Evolutionary conservation across 1,284 basidiomycete genomes (phyloP), one percentile per base, ranked within the genome.

Genomic region (Athelia sp.): DNA sequence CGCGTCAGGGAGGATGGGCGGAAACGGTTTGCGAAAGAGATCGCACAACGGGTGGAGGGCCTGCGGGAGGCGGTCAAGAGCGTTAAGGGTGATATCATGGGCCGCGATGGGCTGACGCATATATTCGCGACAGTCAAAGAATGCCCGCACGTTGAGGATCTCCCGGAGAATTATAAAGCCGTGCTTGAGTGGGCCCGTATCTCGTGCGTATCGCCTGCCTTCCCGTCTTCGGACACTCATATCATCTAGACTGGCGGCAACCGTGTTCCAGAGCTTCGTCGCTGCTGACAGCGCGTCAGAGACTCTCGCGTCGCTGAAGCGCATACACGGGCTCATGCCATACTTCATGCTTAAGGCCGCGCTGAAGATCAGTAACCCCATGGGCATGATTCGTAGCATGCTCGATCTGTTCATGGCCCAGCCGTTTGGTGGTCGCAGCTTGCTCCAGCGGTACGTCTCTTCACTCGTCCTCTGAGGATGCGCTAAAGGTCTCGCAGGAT

Each of bases 391-490:
- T 58, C 81, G 96, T 58, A 84, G 72, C 50, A 78, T 98, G 2
- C 75, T 99, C 49, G 97, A 99, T 61, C 79, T 99, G 34, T 99
- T 99, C 74, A 78, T 98, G n/a, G 97, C 96, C 1, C 87, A 95
- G 60, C 97, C 97, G 1, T 99, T 99, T 63, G 96, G 96, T 8
- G 92, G 93, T 4, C 83, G 84, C 54, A 95, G 91, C 64, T 75
- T 99, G 23, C 73, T 97, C 14, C 95, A 98, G 65, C 75, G 91
- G 90, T 88, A 55, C 45, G 68, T 52, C 18, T 31, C 9, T 11
- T 17, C 34, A 44, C 19, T 8, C 1, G 18, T n/a, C 11, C 22
- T 22, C 10, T 45, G 21, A 35, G 45, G 47, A 35, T 45, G 47
- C 48, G 22, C 29, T 13, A 23, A 43, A 44, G 42, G 26, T 26